These are phyloP conservation scores for Trichomonas vaginalis DNA, from an alignment of 208 protist genomes.

Conservation along the genomic window DNA sequence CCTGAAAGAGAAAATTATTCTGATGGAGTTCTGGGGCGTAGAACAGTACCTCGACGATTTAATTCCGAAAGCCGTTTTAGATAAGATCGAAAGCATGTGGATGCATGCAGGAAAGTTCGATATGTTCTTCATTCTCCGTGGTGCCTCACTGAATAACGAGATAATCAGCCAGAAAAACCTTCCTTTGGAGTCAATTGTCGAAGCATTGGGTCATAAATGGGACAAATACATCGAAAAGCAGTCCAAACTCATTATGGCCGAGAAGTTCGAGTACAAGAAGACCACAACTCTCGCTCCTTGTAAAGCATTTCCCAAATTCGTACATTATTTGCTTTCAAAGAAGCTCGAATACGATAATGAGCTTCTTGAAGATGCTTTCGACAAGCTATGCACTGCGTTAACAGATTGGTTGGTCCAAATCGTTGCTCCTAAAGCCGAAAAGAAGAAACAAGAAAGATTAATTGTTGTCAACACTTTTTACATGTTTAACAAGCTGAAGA, in stretches of 20 bases:
- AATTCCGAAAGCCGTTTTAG: background rate
- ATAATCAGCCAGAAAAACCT: background rate
- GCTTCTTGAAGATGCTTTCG: background rate
- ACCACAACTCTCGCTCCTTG: background rate
- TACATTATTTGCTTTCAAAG: background rate
- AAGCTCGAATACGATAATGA: background rate
- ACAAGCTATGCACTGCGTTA: background rate
- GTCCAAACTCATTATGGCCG: background rate
- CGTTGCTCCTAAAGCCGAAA: background rate
- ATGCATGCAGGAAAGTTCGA: background rate
- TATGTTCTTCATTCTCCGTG: background rate
- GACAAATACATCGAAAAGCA: background rate
- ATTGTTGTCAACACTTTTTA: background rate
- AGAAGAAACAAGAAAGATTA: background rate
- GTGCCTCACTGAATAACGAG: background rate
- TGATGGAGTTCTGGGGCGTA: background rate
- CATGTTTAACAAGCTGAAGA: background rate
- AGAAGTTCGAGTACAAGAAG: background rate
- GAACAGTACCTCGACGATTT: background rate
- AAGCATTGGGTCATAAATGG: background rate
- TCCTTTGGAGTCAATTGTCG: background rate
- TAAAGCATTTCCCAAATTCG: background rate
- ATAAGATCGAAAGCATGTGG: background rate
- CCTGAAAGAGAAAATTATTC: background rate
- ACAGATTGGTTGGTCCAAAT: background rate